These are phyloP conservation scores for Wickerhamiella brachini DNA, from an alignment of 805 yeast species.

Conservation along the genomic window DNA sequence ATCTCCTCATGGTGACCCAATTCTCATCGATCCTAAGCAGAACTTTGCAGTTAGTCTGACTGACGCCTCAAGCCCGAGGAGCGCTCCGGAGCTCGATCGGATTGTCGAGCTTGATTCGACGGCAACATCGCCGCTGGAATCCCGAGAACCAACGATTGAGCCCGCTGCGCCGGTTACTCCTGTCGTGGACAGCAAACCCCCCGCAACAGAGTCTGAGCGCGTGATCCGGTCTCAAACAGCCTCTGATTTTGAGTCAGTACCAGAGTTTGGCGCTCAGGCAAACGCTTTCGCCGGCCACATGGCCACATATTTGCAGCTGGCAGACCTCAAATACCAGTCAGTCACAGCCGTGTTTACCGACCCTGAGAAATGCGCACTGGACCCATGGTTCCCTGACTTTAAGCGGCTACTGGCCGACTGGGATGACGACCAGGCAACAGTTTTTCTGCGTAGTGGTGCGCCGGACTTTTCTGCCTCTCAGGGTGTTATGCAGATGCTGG, in stretches of 20 bases:
- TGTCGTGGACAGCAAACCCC: background rate
- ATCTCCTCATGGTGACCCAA: constrained; percentile 7
- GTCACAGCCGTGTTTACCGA: constrained; percentile 4
- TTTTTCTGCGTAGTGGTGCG: constrained; percentile 10
- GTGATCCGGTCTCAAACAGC: background rate
- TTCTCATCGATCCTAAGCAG: background rate
- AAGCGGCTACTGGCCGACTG: constrained; percentile 26
- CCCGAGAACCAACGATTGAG: background rate
- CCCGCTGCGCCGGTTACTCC: background rate
- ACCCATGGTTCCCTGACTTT: constrained; percentile 19
- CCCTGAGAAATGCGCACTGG: constrained; percentile 6
- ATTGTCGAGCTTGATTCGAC: background rate
- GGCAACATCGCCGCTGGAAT: background rate
- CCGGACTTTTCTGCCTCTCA: constrained; percentile 14
- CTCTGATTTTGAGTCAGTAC: background rate
- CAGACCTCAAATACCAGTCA: constrained; percentile 1
- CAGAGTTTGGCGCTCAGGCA: constrained; percentile 1
- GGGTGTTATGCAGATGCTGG: constrained; percentile 20
- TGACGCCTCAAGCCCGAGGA: no score
- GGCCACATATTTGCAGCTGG: constrained; percentile 1
- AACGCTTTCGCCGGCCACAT: constrained; percentile 3
- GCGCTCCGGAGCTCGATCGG: no score
- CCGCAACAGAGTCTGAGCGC: background rate
- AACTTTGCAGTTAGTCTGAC: no score
- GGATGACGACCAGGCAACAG: constrained; percentile 23